Evolutionary conservation across 2,329 filamentous ascomycete species (phyloP).

Genomic region (Geoglossum cookeanum): DNA sequence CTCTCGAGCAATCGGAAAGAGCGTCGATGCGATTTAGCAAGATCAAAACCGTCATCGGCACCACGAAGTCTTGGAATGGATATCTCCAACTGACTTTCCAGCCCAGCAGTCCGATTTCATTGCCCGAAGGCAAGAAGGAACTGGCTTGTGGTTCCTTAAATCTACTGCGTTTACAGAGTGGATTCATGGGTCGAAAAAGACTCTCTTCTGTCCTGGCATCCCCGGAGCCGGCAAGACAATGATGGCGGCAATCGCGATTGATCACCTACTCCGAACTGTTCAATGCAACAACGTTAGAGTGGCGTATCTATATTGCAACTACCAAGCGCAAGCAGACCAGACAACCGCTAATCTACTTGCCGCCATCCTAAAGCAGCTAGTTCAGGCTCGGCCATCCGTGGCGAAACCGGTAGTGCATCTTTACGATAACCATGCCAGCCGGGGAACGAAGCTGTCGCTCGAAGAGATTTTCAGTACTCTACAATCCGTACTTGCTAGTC

Average conservation of each 20-base stretch:
- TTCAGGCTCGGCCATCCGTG: neutral
- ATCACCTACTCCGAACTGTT: neutral
- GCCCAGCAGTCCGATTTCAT: conserved; percentile 10
- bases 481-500: neutral
- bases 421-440: neutral
- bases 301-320: conserved; percentile 16
- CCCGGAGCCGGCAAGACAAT: conserved; percentile 17
- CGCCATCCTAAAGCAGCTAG: neutral
- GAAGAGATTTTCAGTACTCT: neutral
- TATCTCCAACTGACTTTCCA: conserved; percentile 7
- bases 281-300: conserved; percentile 10
- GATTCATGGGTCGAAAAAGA: conserved; percentile 6
- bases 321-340: neutral
- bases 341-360: neutral
- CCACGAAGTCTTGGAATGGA: conserved; percentile 7
- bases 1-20: neutral
- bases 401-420: neutral
- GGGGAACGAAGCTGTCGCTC: neutral
- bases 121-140: conserved; percentile 7
- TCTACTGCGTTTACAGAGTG: conserved; percentile 7
- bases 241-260: conserved; percentile 13
- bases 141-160: conserved; percentile 13
- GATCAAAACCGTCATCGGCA: neutral
- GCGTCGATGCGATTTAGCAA: neutral
- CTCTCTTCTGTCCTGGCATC: conserved; percentile 13